These are phyloP conservation scores for Pholiota molesta DNA, from an alignment of 768 basidiomycete genomes.

Conservation along the genomic window DNA sequence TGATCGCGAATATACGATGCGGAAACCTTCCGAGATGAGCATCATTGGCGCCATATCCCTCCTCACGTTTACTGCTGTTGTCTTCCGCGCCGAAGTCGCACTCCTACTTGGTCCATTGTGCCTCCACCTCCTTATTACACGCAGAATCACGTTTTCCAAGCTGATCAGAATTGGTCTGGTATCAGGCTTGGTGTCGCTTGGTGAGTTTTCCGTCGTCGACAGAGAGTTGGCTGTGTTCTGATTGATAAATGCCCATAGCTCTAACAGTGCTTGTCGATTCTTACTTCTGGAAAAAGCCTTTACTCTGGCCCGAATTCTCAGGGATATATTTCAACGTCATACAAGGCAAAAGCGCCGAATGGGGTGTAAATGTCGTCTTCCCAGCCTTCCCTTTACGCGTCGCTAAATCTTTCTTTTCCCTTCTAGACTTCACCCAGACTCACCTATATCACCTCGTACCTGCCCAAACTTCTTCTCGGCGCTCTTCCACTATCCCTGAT, in stretches of 20 bases:
- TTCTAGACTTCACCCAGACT: slow-evolving; percentile 64
- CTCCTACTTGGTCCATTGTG: slow-evolving; percentile 65
- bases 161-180: slow-evolving; percentile 54
- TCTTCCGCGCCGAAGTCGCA: slow-evolving; percentile 81
- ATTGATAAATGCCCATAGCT: slow-evolving; percentile 37
- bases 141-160: slow-evolving; percentile 43
- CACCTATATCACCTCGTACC: slow-evolving; percentile 64
- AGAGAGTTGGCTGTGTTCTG: not conserved
- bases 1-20: slow-evolving; percentile 41
- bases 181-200: slow-evolving; percentile 50
- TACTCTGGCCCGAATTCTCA: slow-evolving; percentile 87
- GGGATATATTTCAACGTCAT: slow-evolving; percentile 85
- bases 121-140: slow-evolving; percentile 51
- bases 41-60: slow-evolving; percentile 53
- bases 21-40: slow-evolving; percentile 35
- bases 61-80: slow-evolving; percentile 65
- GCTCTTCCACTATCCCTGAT: slow-evolving; percentile 63
- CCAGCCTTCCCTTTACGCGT: not conserved
- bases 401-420: slow-evolving; percentile 4
- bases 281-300: slow-evolving; percentile 76
- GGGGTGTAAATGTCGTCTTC: slow-evolving; percentile 74
- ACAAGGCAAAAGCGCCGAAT: slow-evolving; percentile 83
- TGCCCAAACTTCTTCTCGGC: slow-evolving; percentile 79
- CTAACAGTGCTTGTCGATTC: slow-evolving; percentile 75
- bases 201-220: slow-evolving; percentile 35